Conservation (phyloP, 2,329 filamentous ascomycete species). For the Colletotrichum falcatum region DNA sequence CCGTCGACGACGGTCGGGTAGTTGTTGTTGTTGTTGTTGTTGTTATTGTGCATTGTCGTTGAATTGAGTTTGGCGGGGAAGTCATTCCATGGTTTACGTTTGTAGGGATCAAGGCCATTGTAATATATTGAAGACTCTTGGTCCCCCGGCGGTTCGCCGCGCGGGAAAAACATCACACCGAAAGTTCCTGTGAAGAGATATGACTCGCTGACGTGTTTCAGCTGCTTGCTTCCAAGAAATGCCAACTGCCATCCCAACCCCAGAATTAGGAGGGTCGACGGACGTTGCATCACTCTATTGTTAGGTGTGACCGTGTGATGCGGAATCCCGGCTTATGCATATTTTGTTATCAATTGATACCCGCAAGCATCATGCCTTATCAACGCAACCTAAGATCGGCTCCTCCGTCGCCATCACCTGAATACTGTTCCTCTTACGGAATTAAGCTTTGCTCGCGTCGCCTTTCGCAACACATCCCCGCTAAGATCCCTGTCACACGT, state of each 20-base stretch:
- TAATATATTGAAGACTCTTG: neutral
- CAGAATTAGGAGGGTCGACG: neutral
- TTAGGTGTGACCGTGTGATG: neutral
- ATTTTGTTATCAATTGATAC: neutral
- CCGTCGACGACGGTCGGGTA: neutral
- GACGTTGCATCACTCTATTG: neutral
- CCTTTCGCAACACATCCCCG: too few species aligned
- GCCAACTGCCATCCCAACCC: neutral
- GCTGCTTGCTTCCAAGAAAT: neutral
- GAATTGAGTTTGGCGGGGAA: neutral
- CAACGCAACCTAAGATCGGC: too few species aligned
- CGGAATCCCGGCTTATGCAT: neutral
- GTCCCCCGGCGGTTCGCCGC: neutral
- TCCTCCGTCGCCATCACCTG: too few species aligned
- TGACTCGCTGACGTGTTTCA: neutral
- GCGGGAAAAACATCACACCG: neutral
- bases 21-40: neutral
- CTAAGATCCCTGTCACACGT: neutral
- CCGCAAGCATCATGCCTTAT: neutral
- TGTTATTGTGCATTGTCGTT: neutral
- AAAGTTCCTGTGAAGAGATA: neutral
- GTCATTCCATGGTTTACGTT: neutral
- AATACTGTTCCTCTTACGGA: neutral
- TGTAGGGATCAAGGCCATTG: neutral
- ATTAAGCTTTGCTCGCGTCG: neutral